These are phyloP conservation scores for Hypoxylon trugodes DNA, from an alignment of 495 filamentous ascomycete species.

Conservation along the genomic window DNA sequence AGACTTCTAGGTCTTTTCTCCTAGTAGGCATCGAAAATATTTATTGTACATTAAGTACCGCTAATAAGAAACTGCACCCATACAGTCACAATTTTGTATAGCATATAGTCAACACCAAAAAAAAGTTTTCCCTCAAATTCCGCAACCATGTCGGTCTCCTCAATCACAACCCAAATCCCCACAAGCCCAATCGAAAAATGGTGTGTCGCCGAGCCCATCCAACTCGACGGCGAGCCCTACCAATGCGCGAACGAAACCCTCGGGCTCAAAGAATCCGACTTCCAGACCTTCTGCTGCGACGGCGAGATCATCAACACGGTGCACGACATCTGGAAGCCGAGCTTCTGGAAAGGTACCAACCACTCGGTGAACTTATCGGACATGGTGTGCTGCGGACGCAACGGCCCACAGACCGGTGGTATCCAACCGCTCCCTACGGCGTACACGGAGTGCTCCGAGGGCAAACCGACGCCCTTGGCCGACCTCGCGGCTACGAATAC, in stretches of 20 bases:
- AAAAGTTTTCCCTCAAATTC: not conserved
- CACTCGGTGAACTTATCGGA: slow-evolving; percentile 17
- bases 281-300: slow-evolving; percentile 38
- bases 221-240: slow-evolving; percentile 3
- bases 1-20: no score
- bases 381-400: slow-evolving; percentile 30
- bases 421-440: not conserved
- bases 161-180: slow-evolving; percentile 29
- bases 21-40: no score
- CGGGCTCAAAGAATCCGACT: slow-evolving; percentile 12
- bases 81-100: not conserved
- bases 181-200: slow-evolving; percentile 15
- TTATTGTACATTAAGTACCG: no score
- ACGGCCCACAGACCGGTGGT: slow-evolving; percentile 10
- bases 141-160: slow-evolving; percentile 13
- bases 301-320: slow-evolving; percentile 25
- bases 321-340: slow-evolving; percentile 17
- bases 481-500: slow-evolving; percentile 27
- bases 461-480: slow-evolving; percentile 26
- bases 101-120: not conserved
- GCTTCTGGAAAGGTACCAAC: not conserved
- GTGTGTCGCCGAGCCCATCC: not conserved
- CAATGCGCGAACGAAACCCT: slow-evolving; percentile 17
- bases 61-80: no score
- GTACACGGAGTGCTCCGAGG: slow-evolving; percentile 10